phyloP scores from a whole-genome alignment of 805 yeast genomes.

The Ogataea polymorpha region DNA sequence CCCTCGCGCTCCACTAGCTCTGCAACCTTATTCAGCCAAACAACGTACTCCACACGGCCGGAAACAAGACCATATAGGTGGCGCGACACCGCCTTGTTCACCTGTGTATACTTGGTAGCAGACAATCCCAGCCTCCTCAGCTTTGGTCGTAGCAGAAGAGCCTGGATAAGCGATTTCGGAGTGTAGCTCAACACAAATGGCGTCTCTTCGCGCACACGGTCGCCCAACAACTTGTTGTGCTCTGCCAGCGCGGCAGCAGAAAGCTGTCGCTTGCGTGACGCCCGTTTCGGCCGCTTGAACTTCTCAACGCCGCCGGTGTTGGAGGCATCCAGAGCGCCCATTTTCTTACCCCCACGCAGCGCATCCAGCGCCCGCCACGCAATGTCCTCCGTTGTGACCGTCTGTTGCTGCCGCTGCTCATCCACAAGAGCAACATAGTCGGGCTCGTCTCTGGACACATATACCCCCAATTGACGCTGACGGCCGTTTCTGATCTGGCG shows the following conservation, averaged over 20 bases:
- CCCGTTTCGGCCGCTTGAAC: slow-evolving; percentile 17
- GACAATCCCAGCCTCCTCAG: slow-evolving; percentile 40
- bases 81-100: slow-evolving; percentile 64
- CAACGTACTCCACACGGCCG: slow-evolving; percentile 14
- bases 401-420: slow-evolving; percentile 10
- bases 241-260: slow-evolving; percentile 20
- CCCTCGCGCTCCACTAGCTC: slow-evolving; percentile 32
- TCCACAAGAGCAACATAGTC: slow-evolving; percentile 23
- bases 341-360: slow-evolving; percentile 14
- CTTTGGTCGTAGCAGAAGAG: slow-evolving; percentile 47
- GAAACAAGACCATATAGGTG: slow-evolving; percentile 42
- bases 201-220: background rate
- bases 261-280: slow-evolving; percentile 7
- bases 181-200: slow-evolving; percentile 24
- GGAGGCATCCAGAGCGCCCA: background rate
- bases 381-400: slow-evolving; percentile 6
- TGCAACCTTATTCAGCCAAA: slow-evolving; percentile 26
- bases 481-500: slow-evolving; percentile 24
- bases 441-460: slow-evolving; percentile 3
- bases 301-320: slow-evolving; percentile 2
- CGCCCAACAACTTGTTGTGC: slow-evolving; percentile 13
- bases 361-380: slow-evolving; percentile 32
- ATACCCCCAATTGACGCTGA: slow-evolving; percentile 19
- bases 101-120: slow-evolving; percentile 43
- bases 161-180: slow-evolving; percentile 57